Base-by-base conservation (phyloP, 2,329 filamentous ascomycete genomes). In the Beauveria rudraprayagi region DNA sequence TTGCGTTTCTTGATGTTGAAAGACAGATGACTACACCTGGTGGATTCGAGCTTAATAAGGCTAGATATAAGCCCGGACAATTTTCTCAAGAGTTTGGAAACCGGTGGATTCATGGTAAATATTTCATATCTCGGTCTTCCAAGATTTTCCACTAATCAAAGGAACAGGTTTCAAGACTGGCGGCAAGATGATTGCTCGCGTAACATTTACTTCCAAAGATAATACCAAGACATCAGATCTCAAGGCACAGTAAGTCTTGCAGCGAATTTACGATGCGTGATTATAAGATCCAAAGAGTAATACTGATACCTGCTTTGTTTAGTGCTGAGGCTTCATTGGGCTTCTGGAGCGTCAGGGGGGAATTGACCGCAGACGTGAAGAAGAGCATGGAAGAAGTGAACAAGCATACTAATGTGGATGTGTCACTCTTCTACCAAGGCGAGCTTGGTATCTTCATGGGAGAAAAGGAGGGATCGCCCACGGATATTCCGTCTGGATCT, bases 211-310 rank as follows among this genome's bases (percentile, higher is more conserved):
- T 14, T 14, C 47, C 11, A 50, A 50, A 24, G 47, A 50, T 17
- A 11, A 28, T 14, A 28, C 47, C 5, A 50, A 50, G 47, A 50
- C n/a, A 24, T 19, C 43, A n/a, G 47, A 50, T 14, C 11, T 50
- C 22, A 50, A 50, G 4, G 47, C 47, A 28, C 22, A 30, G 47
- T 50, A 28, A 16, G 47, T 50, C 1, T 19, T 46, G 10, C 19
- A 10, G 0, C 19, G 3, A 5, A 2, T 5, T 46, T 3, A 24
- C 43, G 5, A 1, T 11, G 4, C 1, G 10, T 0, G 1, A 19
- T 19, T 19, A 11, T 11, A 1, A 46, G 5, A 2, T 37, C 34
- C 4, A 3, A 5, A 5, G 1, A 5, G 34, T 37, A 14, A 14
- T 14, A 37, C 34, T 37, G 34, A 37, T 37, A 1, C 3, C 5